phyloP scores from a whole-genome alignment of 2,329 filamentous ascomycete species.

The Aschersonia sp. region DNA sequence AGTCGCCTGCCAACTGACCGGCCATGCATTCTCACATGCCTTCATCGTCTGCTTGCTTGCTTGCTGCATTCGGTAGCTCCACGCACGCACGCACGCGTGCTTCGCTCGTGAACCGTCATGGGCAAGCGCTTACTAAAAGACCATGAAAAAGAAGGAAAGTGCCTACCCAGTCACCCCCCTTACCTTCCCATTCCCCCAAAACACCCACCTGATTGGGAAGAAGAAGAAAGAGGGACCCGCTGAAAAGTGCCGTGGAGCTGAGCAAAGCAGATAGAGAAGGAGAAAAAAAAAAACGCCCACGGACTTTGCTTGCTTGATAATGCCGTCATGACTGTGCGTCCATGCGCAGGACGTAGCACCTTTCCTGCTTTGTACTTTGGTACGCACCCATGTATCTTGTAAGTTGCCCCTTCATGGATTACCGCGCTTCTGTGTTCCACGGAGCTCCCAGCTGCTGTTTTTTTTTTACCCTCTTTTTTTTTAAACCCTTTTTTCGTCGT shows the following conservation, averaged over 20 bases:
- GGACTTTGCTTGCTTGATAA: neutral
- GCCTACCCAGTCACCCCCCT: neutral
- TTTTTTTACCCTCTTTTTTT: neutral
- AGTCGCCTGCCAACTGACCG: no score
- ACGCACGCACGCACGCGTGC: no score
- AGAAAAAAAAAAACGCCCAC: neutral
- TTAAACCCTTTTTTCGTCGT: neutral
- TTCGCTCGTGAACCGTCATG: neutral
- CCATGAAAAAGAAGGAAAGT: neutral
- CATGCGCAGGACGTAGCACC: no score
- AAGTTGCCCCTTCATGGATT: no score
- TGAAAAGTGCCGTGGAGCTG: no score
- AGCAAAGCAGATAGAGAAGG: neutral
- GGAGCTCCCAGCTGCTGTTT: neutral
- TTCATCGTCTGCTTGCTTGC: no score
- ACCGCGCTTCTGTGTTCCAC: neutral
- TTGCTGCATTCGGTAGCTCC: no score
- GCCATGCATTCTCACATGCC: no score
- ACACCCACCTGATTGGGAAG: neutral
- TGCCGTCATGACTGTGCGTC: neutral
- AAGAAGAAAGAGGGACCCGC: neutral
- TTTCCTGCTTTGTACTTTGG: no score
- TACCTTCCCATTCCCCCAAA: neutral
- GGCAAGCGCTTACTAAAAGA: neutral
- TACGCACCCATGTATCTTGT: no score